phyloP scores from a whole-genome alignment of 768 basidiomycete genomes.

The Hortiboletus campestris region DNA sequence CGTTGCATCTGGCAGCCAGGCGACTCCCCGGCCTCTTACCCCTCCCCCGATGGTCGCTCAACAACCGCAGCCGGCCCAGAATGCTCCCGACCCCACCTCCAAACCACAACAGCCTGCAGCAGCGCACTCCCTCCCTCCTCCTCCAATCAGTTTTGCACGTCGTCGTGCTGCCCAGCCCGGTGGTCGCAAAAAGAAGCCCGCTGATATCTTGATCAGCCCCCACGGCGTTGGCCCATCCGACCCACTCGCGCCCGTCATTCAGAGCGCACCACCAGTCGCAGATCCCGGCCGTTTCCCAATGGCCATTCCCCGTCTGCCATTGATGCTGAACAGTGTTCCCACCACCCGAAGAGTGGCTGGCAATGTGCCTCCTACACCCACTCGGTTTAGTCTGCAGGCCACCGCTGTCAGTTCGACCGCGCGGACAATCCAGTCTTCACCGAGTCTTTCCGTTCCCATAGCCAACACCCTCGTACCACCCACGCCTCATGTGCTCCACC shows the following conservation, averaged over 20 bases:
- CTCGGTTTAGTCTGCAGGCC: slow-evolving; percentile 51
- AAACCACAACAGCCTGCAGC: slow-evolving; percentile 24
- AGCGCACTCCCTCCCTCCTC: slow-evolving; percentile 53
- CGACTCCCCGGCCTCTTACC: slow-evolving; percentile 25
- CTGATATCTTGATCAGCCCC: slow-evolving; percentile 76
- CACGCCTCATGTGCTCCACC: slow-evolving; percentile 65
- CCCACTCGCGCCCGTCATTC: slow-evolving; percentile 63
- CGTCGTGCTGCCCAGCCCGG: slow-evolving; percentile 67
- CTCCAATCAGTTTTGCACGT: slow-evolving; percentile 74
- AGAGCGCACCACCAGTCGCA: slow-evolving; percentile 69
- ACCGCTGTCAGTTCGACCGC: slow-evolving; percentile 24
- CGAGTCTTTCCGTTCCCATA: slow-evolving; percentile 65
- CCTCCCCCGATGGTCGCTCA: slow-evolving; percentile 25
- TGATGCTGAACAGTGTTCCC: slow-evolving; percentile 43
- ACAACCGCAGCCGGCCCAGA: slow-evolving; percentile 18
- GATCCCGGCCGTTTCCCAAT: slow-evolving; percentile 52
- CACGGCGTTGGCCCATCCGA: slow-evolving; percentile 52
- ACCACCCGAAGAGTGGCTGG: slow-evolving; percentile 50
- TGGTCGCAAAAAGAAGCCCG: slow-evolving; percentile 66
- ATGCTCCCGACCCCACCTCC: slow-evolving; percentile 17
- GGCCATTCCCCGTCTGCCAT: slow-evolving; percentile 65
- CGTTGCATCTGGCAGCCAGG: slow-evolving; percentile 23
- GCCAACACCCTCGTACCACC: slow-evolving; percentile 63
- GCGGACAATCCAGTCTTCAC: slow-evolving; percentile 45
- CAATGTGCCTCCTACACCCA: slow-evolving; percentile 72